Base-by-base conservation (phyloP, 495 filamentous ascomycete species). In the Pyronema domesticum region DNA sequence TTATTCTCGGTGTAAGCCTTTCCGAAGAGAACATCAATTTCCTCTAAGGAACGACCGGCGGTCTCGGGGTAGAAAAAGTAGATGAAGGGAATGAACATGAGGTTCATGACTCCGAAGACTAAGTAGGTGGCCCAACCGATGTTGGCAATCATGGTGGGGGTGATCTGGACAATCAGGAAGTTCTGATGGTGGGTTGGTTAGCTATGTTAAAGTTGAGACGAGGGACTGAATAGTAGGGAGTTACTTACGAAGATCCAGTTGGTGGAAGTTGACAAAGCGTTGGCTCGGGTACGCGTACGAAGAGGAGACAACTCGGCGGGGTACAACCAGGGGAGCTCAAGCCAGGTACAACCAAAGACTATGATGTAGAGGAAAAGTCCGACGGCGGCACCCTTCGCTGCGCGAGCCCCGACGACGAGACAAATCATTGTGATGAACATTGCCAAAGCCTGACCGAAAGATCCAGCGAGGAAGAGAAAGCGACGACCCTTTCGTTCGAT, bases 361-460 rank as follows among this genome's bases (percentile, higher is more conserved):
- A 57, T 44, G 30, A 58, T 57, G 40, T 58, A 58, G 14, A 83
- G 36, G 53, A 49, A 50, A n/a, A 56, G 30, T 7, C 55, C 23
- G 7, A 39, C 37, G 13, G 54, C 57, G 7, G 55, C 55, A 9
- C 46, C 46, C 19, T 52, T 51, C 13, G 45, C 34, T 17, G 53
- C 46, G n/a, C n/a, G 35, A 5, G 55, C 15, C n/a, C 55, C 55
- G 4, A 78, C 78, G 55, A 85, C 80, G 51, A 88, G 61, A 52
- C 77, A 81, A 23, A 68, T 75, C 57, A 86, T 85, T 17, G 76
- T 76, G 48, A 88, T 72, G 33, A 85, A 72, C 82, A 86, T 86
- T 53, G 76, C 74, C 14, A 80, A 58, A 42, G 71, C 73, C 65
- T 86, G 82, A 0, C 83, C 81, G 7, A 79, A 57, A 34, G 76